phyloP scores from a whole-genome alignment of 2,329 filamentous ascomycete genomes.

The Pseudocercospora fuligena region DNA sequence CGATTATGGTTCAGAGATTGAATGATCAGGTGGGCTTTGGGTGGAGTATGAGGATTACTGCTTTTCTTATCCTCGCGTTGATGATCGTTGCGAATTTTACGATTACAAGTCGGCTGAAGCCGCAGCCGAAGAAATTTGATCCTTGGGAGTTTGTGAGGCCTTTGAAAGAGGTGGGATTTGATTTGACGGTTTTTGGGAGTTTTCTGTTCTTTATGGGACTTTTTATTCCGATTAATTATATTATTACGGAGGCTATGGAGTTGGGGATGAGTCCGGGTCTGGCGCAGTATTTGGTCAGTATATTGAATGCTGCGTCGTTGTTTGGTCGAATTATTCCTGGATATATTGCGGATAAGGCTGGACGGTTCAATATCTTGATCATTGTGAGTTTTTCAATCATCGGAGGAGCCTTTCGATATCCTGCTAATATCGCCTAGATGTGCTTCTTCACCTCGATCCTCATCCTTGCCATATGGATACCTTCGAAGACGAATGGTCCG shows the following conservation, averaged over 20 bases:
- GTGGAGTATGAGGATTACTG: conserved; percentile 61
- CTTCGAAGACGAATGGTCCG: conserved; percentile 56
- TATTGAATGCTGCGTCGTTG: conserved; percentile 64
- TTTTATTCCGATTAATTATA: conserved; percentile 61
- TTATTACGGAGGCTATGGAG: conserved; percentile 51
- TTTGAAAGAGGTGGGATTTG: conserved; percentile 42
- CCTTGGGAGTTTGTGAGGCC: conserved; percentile 40
- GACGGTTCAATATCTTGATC: conserved; percentile 60
- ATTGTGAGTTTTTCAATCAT: conserved; percentile 28
- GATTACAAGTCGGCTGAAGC: conserved; percentile 49
- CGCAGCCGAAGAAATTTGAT: conserved; percentile 41
- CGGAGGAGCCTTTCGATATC: conserved; percentile 40
- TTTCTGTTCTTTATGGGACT: conserved; percentile 66
- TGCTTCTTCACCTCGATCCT: conserved; percentile 53
- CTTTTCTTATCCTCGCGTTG: neutral
- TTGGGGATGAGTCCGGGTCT: conserved; percentile 56
- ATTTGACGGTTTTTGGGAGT: conserved; percentile 42
- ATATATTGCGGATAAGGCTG: conserved; percentile 58
- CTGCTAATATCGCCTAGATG: conserved; percentile 40
- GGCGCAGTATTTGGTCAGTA: conserved; percentile 64
- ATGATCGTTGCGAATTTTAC: conserved; percentile 2
- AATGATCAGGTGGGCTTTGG: conserved; percentile 58
- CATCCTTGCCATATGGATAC: conserved; percentile 61
- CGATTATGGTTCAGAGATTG: conserved; percentile 64
- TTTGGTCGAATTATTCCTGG: conserved; percentile 63